These are phyloP conservation scores for Clavispora fructus DNA, from an alignment of 805 yeast species.

Conservation along the genomic window DNA sequence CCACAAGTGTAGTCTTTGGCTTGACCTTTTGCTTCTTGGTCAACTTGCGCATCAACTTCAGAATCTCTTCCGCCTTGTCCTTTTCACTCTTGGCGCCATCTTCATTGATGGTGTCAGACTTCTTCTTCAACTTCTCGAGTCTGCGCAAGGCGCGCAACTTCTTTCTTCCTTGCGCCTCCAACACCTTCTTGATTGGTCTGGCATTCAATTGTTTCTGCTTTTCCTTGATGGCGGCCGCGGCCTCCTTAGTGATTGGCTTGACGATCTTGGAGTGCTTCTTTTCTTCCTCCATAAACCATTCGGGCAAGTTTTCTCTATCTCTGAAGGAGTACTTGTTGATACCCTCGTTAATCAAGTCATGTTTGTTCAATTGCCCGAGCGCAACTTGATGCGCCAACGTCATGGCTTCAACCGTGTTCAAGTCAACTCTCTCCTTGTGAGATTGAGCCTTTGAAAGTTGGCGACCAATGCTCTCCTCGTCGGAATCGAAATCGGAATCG, in stretches of 20 bases:
- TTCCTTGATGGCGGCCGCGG: constrained; percentile 39
- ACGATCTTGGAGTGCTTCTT: constrained; percentile 75
- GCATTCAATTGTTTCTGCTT: constrained; percentile 69
- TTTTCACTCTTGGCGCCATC: constrained; percentile 82
- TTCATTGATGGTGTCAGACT: constrained; percentile 86
- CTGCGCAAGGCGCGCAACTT: constrained; percentile 86
- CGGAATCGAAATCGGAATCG: constrained; percentile 48
- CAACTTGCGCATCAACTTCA: constrained; percentile 75
- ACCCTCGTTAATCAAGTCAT: constrained; percentile 88
- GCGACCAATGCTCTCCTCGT: constrained; percentile 39
- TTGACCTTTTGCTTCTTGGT: constrained; percentile 64
- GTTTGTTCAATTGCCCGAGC: constrained; percentile 75
- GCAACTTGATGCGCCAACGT: constrained; percentile 96
- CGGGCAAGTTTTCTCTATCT: constrained; percentile 85
- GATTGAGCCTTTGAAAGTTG: constrained; percentile 35
- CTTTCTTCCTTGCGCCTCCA: constrained; percentile 96
- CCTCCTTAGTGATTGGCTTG: constrained; percentile 92
- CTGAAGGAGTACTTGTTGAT: constrained; percentile 89
- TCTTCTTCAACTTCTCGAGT: constrained; percentile 84
- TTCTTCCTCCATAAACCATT: constrained; percentile 97
- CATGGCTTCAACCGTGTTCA: constrained; percentile 95
- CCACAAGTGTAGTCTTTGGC: constrained; percentile 85
- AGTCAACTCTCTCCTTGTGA: constrained; percentile 65
- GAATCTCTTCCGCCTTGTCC: constrained; percentile 92
- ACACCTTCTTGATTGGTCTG: constrained; percentile 97